phyloP scores from a whole-genome alignment of 2,329 filamentous ascomycete genomes.

The Exophiala sideris region DNA sequence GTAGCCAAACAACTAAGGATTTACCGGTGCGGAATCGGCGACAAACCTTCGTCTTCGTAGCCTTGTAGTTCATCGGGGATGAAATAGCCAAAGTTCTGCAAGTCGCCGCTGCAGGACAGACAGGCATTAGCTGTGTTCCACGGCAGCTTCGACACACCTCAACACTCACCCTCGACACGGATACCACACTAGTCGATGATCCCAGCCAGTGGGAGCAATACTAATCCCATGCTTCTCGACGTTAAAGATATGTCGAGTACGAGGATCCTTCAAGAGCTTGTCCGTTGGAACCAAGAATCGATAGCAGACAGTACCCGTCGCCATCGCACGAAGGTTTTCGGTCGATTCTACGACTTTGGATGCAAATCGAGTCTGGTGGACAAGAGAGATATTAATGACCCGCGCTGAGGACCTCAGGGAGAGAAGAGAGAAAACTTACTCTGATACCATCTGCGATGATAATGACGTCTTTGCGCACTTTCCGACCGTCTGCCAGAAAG shows the following conservation, averaged over 20 bases:
- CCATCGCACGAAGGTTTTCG: slow-evolving; percentile 19
- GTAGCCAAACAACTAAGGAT: background rate
- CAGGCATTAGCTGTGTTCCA: background rate
- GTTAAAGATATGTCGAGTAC: slow-evolving; percentile 30
- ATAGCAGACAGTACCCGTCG: slow-evolving; percentile 32
- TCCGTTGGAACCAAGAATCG: slow-evolving; percentile 36
- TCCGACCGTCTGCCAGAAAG: slow-evolving; percentile 30
- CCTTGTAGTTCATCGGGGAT: slow-evolving; percentile 1
- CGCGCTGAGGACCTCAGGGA: slow-evolving; percentile 28
- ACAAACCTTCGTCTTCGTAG: slow-evolving; percentile 8
- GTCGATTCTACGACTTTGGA: slow-evolving; percentile 18
- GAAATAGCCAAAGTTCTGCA: slow-evolving; percentile 14
- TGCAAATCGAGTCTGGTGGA: slow-evolving; percentile 25
- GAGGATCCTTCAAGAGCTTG: slow-evolving; percentile 31
- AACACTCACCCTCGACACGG: slow-evolving; percentile 25
- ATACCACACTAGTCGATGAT: slow-evolving; percentile 28
- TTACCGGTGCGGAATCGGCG: background rate
- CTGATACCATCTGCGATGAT: slow-evolving; percentile 41
- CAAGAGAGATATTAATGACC: background rate
- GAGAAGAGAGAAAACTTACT: slow-evolving; percentile 21
- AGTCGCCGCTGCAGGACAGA: background rate
- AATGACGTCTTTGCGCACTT: slow-evolving; percentile 35
- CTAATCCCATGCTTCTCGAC: slow-evolving; percentile 6
- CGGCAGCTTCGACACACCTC: background rate
- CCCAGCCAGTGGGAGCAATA: slow-evolving; percentile 15